Evolutionary conservation across 148 eudicot species (phyloP).

Genomic region (Cornus kousa): DNA sequence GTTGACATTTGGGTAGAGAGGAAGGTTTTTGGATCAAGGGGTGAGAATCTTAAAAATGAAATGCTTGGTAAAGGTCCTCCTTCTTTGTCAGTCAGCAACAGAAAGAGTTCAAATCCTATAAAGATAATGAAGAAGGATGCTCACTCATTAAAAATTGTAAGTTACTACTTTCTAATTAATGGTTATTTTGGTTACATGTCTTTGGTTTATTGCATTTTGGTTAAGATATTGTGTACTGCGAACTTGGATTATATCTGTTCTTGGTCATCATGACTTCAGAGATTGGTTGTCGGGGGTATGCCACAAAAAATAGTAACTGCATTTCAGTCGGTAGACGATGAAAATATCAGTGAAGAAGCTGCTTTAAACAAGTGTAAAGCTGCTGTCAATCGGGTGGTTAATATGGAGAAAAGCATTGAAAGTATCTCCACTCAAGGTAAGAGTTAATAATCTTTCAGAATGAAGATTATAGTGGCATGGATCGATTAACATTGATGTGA

Average conservation of each 20-base stretch:
- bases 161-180: slow-evolving; percentile 9
- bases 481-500: neutral
- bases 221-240: neutral
- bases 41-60: slow-evolving; percentile 80
- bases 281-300: slow-evolving; percentile 76
- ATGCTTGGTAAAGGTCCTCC: slow-evolving; percentile 59
- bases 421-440: slow-evolving; percentile 61
- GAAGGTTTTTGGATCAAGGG: slow-evolving; percentile 96
- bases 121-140: slow-evolving; percentile 88
- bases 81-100: slow-evolving; percentile 48
- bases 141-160: slow-evolving; percentile 75
- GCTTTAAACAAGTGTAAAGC: slow-evolving; percentile 56
- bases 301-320: slow-evolving; percentile 82
- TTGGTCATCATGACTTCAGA: slow-evolving; percentile 45
- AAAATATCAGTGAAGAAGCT: slow-evolving; percentile 55
- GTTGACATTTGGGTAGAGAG: slow-evolving; percentile 91
- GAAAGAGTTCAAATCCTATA: slow-evolving; percentile 65
- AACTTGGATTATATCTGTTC: neutral
- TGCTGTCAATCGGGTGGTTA: slow-evolving; percentile 41
- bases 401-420: slow-evolving; percentile 59
- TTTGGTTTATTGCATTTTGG: neutral
- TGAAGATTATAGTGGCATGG: neutral
- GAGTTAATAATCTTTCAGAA: neutral
- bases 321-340: slow-evolving; percentile 69
- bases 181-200: neutral